Conservation (phyloP, 1,284 basidiomycete species). For the Coriolopsis trogii region DNA sequence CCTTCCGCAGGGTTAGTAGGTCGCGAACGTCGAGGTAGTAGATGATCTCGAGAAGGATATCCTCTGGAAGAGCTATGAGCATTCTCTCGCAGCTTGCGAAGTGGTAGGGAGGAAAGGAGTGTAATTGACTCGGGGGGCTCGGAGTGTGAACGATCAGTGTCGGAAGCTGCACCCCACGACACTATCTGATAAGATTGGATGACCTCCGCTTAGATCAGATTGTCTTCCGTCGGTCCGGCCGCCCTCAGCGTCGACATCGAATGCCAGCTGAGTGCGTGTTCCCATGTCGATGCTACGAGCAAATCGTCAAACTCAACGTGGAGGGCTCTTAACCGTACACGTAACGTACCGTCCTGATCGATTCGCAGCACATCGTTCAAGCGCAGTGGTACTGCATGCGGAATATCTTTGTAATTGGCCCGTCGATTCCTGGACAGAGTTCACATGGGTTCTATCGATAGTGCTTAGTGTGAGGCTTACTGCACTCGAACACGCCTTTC, state of each 20-base stretch:
- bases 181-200: constrained; percentile 29
- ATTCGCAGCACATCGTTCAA: no score
- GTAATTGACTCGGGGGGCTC: constrained; percentile 8
- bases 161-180: neutral
- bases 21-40: constrained; percentile 41
- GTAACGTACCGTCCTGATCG: neutral
- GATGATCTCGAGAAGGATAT: constrained; percentile 40
- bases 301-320: neutral
- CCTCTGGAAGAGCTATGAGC: constrained; percentile 39
- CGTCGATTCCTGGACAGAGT: no score
- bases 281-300: no score
- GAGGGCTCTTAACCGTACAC: neutral
- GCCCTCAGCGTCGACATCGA: neutral
- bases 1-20: constrained; percentile 52
- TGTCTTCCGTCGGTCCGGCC: neutral
- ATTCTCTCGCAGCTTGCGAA: constrained; percentile 13
- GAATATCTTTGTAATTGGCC: no score
- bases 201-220: neutral
- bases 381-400: no score
- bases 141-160: neutral
- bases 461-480: neutral
- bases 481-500: constrained; percentile 4
- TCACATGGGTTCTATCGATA: constrained; percentile 2
- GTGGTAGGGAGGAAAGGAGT: constrained; percentile 16
- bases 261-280: no score